Evolutionary conservation across 1,284 basidiomycete species (phyloP).

Genomic region (Coniophora puteana): DNA sequence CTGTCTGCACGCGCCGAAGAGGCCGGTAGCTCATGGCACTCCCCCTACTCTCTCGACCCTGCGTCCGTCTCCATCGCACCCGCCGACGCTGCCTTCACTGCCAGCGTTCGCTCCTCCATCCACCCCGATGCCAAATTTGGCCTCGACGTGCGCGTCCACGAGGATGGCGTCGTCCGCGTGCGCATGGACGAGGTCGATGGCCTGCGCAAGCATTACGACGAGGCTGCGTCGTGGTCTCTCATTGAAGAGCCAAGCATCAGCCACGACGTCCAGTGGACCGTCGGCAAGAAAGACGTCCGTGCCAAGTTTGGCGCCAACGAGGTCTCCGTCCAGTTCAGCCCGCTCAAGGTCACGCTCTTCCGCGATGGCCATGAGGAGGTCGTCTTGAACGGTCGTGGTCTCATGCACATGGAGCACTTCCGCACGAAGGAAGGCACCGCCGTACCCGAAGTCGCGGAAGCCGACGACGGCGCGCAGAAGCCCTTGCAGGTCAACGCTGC

Average conservation of each 20-base stretch:
- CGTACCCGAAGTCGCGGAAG: conserved; percentile 38
- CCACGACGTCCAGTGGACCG: conserved; percentile 55
- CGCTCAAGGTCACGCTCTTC: conserved; percentile 70
- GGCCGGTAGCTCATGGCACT: conserved; percentile 60
- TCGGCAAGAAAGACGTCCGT: conserved; percentile 56
- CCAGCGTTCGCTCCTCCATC: conserved; percentile 69
- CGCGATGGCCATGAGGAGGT: conserved; percentile 80
- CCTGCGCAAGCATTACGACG: conserved; percentile 80
- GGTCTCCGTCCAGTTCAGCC: conserved; percentile 67
- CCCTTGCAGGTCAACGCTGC: conserved; percentile 56
- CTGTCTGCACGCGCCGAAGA: conserved; percentile 68
- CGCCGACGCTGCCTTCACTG: conserved; percentile 61
- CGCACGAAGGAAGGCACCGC: conserved; percentile 57
- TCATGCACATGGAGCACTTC: conserved; percentile 99
- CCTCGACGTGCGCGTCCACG: conserved; percentile 77
- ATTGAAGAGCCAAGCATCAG: conserved; percentile 63
- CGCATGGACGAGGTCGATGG: conserved; percentile 83
- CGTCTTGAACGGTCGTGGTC: conserved; percentile 84
- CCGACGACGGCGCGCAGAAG: conserved; percentile 45
- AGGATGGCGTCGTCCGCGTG: conserved; percentile 82
- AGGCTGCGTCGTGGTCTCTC: conserved; percentile 85
- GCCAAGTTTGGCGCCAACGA: conserved; percentile 59
- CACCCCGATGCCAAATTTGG: conserved; percentile 82
- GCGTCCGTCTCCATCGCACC: conserved; percentile 47
- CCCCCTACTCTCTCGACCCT: conserved; percentile 77